Base-by-base conservation (phyloP, 345 rosid species). In the Passiflora organensis region DNA sequence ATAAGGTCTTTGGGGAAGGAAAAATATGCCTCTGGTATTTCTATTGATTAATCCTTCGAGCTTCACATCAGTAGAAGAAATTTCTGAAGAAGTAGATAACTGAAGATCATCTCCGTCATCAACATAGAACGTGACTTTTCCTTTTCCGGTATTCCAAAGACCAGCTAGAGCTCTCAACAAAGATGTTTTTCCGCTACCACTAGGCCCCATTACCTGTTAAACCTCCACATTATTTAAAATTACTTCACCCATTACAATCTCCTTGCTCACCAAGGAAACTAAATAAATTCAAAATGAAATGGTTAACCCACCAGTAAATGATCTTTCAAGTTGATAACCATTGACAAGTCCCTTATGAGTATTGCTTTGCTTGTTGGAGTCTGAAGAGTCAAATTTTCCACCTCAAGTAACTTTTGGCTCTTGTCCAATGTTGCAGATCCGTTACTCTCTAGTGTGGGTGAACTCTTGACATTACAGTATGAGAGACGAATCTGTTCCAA, bases 151-250 rank as follows among this genome's bases (percentile, higher is more conserved):
- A 73, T 63, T 79, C 97, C 96, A 91, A 48, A 91, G 95, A 59
- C 97, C 96, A 73, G 96, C 96, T 79, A 85, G 74, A 52, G 95
- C 87, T 77, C 97, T 85, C 64, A 91, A 72, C 69, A 91, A 65
- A 39, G 97, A 91, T 56, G 97, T 91, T 82, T 91, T 91, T 48
- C 97, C 97, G 46, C 96, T 79, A 39, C 97, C 97, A 52, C 97
- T 91, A 44, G 96, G 91, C 61, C 97, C 97, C 70, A 60, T 76
- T 55, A 91, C 85, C 97, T 91, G 74, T 63, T 58, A 62, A 64
- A 45, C 64, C 74, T 67, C 53, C 42, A 50, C 32, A 59, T 8
- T 67, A 43, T 32, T n/a, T n/a, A n/a, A n/a, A n/a, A 58, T 32
- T 41, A 19, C 41, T 48, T 13, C n/a, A 56, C 57, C 48, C 59